Conservation (phyloP, 164 flowering plant genomes). For the Hamamelis virginiana region DNA sequence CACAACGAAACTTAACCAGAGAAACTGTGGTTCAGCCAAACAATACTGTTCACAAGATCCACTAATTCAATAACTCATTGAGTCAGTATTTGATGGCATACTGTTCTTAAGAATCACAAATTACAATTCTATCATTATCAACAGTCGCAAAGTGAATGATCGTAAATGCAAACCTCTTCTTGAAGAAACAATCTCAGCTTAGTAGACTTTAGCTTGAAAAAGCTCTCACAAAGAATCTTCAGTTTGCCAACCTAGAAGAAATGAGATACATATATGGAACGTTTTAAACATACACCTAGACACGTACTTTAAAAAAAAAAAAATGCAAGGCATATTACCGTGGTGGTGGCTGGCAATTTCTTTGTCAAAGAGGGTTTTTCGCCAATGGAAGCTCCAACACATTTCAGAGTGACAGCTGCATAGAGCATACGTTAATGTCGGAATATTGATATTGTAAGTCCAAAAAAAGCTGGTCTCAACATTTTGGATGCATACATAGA, state of each 20-base stretch:
- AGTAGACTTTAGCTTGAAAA: conserved; percentile 75
- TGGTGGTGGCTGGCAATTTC: conserved; percentile 83
- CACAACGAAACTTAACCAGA: no score
- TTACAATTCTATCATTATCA: background rate
- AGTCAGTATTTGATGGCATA: background rate
- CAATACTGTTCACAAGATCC: background rate
- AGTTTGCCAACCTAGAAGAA: conserved; percentile 77
- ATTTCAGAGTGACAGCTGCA: conserved; percentile 82
- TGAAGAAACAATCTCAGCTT: conserved; percentile 63
- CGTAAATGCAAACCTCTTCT: conserved; percentile 65
- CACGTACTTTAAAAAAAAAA: background rate
- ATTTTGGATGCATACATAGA: conserved; percentile 49
- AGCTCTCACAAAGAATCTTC: conserved; percentile 79
- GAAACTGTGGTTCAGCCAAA: no score
- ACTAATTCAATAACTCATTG: background rate
- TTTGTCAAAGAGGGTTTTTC: conserved; percentile 70
- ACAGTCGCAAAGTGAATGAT: background rate
- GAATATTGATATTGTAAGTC: background rate
- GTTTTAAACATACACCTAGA: background rate
- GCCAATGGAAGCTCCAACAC: conserved; percentile 85
- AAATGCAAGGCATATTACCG: conserved; percentile 35
- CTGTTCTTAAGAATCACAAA: background rate
- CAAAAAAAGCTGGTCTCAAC: background rate
- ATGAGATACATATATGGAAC: background rate
- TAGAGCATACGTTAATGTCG: conserved; percentile 5